A percentile compares a stretch with the other conserved stretches of the same genome.
Conservation (phyloP, 2,329 filamentous ascomycete genomes). For the Penicillium palitans region DNA sequence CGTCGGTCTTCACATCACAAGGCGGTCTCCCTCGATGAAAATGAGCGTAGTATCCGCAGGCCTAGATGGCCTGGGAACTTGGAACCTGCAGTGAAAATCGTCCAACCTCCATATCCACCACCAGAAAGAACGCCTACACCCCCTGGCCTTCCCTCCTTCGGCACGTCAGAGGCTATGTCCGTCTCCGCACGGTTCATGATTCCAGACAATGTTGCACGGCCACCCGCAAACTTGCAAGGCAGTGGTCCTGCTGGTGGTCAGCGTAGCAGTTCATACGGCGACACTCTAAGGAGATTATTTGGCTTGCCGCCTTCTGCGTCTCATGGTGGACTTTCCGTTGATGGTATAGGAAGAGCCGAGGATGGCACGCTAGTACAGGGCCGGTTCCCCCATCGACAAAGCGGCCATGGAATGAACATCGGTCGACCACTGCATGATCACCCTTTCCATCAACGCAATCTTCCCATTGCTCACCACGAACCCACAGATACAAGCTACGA, state of each 20-base stretch:
- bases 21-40: conserved; percentile 28
- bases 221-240: background rate
- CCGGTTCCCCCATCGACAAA: conserved; percentile 42
- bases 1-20: conserved; percentile 18
- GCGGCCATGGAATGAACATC: conserved; percentile 42
- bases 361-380: conserved; percentile 46
- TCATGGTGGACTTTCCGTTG: conserved; percentile 18
- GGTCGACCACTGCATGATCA: conserved; percentile 34
- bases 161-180: conserved; percentile 41
- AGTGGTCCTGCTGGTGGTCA: background rate
- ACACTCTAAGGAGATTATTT: conserved; percentile 34
- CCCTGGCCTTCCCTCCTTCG: conserved; percentile 48
- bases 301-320: conserved; percentile 24
- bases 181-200: conserved; percentile 31
- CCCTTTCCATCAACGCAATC: conserved; percentile 35
- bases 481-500: background rate
- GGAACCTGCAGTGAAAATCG: conserved; percentile 31
- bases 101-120: conserved; percentile 39
- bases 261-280: conserved; percentile 25
- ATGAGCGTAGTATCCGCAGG: conserved; percentile 10
- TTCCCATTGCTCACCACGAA: conserved; percentile 26
- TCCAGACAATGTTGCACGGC: conserved; percentile 10
- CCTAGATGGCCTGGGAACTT: conserved; percentile 27
- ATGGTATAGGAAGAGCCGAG: conserved; percentile 38
- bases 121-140: conserved; percentile 44